These are phyloP conservation scores for Alternaria arbusti DNA, from an alignment of 2,329 filamentous ascomycete species.

Conservation along the genomic window DNA sequence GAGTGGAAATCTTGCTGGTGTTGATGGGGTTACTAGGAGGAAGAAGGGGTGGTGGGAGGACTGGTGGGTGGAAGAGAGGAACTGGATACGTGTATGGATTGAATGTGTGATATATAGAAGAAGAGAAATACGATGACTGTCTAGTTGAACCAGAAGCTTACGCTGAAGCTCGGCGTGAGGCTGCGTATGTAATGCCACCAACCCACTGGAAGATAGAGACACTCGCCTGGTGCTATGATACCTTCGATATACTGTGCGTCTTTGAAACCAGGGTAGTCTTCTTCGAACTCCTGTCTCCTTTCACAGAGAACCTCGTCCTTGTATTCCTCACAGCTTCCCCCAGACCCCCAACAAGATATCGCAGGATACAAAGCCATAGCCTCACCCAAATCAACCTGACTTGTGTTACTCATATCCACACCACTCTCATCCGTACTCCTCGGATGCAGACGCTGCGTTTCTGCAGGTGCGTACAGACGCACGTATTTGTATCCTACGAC, in stretches of 20 bases:
- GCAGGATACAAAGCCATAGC: conserved; percentile 61
- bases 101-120: not conserved
- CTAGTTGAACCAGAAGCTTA: conserved; percentile 86
- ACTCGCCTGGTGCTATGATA: conserved; percentile 80
- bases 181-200: conserved; percentile 99
- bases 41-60: not conserved
- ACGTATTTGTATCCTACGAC: conserved; percentile 91
- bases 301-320: conserved; percentile 5
- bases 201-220: conserved; percentile 85
- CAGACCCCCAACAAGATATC: conserved; percentile 23
- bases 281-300: conserved; percentile 27
- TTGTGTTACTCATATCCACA: conserved; percentile 94
- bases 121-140: not conserved
- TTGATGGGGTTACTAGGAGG: too few species aligned
- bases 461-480: conserved; percentile 79
- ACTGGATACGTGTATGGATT: not conserved
- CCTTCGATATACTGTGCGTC: conserved; percentile 74
- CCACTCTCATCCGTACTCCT: conserved; percentile 67
- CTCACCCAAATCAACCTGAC: conserved; percentile 73
- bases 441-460: conserved; percentile 64
- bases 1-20: too few species aligned
- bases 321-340: conserved; percentile 49
- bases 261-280: conserved; percentile 61
- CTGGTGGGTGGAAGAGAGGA: not conserved
- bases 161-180: conserved; percentile 85